Conservation (phyloP, 1,284 basidiomycete genomes). For the Fomitopsis palustris region DNA sequence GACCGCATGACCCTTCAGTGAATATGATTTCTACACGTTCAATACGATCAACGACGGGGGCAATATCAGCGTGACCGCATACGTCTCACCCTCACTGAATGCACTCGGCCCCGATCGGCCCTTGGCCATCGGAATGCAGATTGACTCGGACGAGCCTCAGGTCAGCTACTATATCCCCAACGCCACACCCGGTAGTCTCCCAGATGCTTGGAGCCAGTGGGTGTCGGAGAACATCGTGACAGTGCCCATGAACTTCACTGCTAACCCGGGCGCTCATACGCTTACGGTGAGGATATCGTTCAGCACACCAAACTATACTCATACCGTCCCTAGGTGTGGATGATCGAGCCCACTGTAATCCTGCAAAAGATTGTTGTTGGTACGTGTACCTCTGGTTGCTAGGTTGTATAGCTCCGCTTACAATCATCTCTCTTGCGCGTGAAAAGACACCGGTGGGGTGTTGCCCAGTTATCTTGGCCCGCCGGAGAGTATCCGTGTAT, state of each 20-base stretch:
- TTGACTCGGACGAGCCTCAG: conserved; percentile 44
- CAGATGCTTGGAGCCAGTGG: conserved; percentile 49
- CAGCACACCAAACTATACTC: neutral
- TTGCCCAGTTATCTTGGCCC: conserved; percentile 56
- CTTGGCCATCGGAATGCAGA: conserved; percentile 51
- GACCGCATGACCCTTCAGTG: conserved; percentile 9
- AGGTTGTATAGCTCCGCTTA: neutral
- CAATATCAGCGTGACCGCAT: conserved; percentile 44
- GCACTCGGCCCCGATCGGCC: conserved; percentile 50
- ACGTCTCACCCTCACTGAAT: conserved; percentile 62
- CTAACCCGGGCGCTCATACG: conserved; percentile 51
- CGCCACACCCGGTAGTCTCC: conserved; percentile 46
- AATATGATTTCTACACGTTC: conserved; percentile 66
- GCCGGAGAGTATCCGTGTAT: conserved; percentile 46
- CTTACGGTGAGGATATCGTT: conserved; percentile 38
- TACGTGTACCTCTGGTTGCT: conserved; percentile 26
- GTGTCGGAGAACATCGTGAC: conserved; percentile 48
- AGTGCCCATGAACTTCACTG: conserved; percentile 31
- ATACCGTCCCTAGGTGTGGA: conserved; percentile 38
- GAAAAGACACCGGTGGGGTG: conserved; percentile 51
- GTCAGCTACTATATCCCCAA: conserved; percentile 50
- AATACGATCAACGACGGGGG: conserved; percentile 40
- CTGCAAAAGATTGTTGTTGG: conserved; percentile 61
- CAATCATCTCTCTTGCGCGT: neutral
- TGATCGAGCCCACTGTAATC: conserved; percentile 58